phyloP scores from a whole-genome alignment of 106 monocot genomes.

The Platanthera zijinensis region DNA sequence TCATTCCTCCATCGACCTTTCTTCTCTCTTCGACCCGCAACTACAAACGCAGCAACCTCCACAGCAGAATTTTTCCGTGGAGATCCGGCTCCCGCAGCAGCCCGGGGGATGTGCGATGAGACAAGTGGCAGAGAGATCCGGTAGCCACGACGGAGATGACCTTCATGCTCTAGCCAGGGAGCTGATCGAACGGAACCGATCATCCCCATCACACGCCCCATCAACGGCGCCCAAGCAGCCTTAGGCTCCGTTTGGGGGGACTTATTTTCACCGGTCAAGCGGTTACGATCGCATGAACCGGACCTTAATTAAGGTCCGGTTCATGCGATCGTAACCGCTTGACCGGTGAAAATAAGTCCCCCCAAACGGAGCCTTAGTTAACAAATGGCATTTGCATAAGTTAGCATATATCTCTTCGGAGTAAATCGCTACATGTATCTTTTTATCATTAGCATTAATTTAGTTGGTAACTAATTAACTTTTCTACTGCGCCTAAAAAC shows the following conservation, averaged over 20 bases:
- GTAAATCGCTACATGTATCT: neutral
- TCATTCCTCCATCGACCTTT: conserved; percentile 42
- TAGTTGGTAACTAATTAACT: neutral
- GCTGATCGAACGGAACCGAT: conserved; percentile 31
- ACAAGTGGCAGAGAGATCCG: conserved; percentile 6
- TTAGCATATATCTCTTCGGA: neutral
- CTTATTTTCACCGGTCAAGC: no score
- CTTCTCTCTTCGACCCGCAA: conserved; percentile 58
- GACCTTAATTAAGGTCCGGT: no score
- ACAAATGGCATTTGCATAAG: neutral
- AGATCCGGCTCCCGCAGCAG: conserved; percentile 17
- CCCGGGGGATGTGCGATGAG: neutral
- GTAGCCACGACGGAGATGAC: conserved; percentile 21
- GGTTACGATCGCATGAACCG: no score
- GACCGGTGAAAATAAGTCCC: no score
- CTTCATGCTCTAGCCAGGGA: conserved; percentile 47
- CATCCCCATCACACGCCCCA: neutral
- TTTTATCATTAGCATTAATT: neutral
- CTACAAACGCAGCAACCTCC: conserved; percentile 33
- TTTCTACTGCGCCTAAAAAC: neutral
- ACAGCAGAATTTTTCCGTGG: conserved; percentile 9
- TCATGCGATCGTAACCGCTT: no score
- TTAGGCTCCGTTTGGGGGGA: no score
- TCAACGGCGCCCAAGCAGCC: neutral
- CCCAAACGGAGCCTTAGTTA: neutral